Conservation (phyloP, 1,284 basidiomycete genomes). For the Trichosporon ovoides region DNA sequence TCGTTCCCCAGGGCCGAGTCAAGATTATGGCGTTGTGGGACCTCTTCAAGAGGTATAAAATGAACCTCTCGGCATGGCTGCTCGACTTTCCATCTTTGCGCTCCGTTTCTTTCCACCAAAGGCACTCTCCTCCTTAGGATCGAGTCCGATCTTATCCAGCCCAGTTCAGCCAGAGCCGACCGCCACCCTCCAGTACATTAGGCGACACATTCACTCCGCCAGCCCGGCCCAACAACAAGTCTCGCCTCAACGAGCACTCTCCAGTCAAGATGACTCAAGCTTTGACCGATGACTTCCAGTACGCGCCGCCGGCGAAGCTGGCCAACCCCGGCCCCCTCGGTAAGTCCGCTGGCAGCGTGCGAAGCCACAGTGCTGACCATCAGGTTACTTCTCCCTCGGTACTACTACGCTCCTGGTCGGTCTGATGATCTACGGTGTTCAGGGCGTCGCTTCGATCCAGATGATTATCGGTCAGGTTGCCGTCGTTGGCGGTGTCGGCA, state of each 20-base stretch:
- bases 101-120: too few species aligned
- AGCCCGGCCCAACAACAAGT: not conserved
- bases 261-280: not conserved
- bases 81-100: too few species aligned
- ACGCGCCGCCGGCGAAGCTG: not conserved
- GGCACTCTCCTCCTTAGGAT: too few species aligned
- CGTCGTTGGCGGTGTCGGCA: slow-evolving; percentile 16
- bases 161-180: too few species aligned
- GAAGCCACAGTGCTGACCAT: not conserved
- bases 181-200: too few species aligned
- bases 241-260: not conserved
- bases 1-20: too few species aligned
- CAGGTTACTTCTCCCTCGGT: slow-evolving; percentile 18
- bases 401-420: slow-evolving; percentile 18
- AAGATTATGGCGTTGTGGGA: too few species aligned
- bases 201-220: not conserved
- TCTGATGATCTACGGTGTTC: slow-evolving; percentile 12
- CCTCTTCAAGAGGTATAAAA: too few species aligned
- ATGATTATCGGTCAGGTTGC: slow-evolving; percentile 15
- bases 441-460: slow-evolving; percentile 4
- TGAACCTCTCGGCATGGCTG: too few species aligned
- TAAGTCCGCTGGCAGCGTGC: not conserved
- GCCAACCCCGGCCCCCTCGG: slow-evolving; percentile 13
- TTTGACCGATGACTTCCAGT: not conserved
- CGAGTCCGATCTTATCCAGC: too few species aligned